Evolutionary conservation across 306 rosid species (phyloP), one percentile per base, ranked within the genome.

Genomic region (Glycine latifolia): DNA sequence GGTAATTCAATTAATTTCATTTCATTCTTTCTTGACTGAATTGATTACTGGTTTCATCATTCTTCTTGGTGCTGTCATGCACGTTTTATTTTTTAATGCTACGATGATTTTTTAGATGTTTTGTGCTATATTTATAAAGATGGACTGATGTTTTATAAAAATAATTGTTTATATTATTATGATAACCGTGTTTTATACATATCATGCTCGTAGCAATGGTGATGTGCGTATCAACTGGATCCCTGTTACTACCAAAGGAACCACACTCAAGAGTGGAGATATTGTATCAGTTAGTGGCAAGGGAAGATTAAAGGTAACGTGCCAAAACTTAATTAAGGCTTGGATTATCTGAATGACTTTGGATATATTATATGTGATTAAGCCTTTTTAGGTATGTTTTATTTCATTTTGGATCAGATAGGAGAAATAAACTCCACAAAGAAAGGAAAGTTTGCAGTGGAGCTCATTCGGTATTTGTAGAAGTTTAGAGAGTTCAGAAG

Each of bases 201-300:
- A 20, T 75, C 49, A 48, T 74, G 80, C 8, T 71, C 70, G 62
- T 87, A 92, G 99, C 73, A 85, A 84, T 13, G 99, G 99, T 12
- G 97, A 93, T 72, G 97, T 95, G 79, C 92, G 95, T 39, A 84
- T 95, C 82, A 95, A 95, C 80, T 95, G 98, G 98, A 84, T 78
- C 75, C 86, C 95, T n/a, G 77, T 91, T 73, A 86, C 91, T 61
- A 88, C 92, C 60, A 95, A 95, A 78, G 97, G 97, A 84, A 86
- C 88, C 71, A 60, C 88, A 56, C 88, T 95, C 33, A 92, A 87
- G 87, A 86, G 94, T 69, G 98, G 97, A 54, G 98, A 95, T 83
- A 76, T 91, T 76, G 92, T 95, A 65, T 95, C 97, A 3, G 90
- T 95, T 43, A 90, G 91, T 73, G 97, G 97, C 63, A 86, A 47